Conservation (phyloP, 495 filamentous ascomycete genomes). For the Echria macrotheca region DNA sequence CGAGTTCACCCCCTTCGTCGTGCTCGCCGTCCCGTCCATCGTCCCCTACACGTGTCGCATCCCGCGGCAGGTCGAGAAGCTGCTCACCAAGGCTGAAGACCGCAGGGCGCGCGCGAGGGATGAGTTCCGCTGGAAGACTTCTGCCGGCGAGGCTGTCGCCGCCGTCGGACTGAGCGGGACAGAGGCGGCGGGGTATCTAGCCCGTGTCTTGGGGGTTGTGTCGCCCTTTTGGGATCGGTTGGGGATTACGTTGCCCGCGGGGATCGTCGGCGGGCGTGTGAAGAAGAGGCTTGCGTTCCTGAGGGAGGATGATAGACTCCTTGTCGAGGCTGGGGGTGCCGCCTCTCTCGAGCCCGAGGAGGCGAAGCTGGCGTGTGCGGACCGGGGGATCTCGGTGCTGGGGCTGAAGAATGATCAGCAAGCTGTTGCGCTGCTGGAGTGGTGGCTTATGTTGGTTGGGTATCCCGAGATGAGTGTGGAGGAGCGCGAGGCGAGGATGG, state of each 20-base stretch:
- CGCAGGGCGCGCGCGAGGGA: slow-evolving; percentile 1
- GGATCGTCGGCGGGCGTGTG: slow-evolving; percentile 6
- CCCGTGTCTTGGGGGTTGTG: slow-evolving; percentile 22
- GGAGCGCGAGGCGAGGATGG: neutral
- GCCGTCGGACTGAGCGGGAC: neutral
- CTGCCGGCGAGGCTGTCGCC: neutral
- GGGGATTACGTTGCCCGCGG: slow-evolving; percentile 15
- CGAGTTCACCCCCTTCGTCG: slow-evolving; percentile 75
- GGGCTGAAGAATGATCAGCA: slow-evolving; percentile 22
- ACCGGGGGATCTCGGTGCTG: slow-evolving; percentile 36
- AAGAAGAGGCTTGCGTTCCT: slow-evolving; percentile 44
- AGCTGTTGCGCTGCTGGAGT: slow-evolving; percentile 24
- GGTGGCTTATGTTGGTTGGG: slow-evolving; percentile 25
- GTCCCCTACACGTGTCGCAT: slow-evolving; percentile 79
- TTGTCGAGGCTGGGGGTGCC: slow-evolving; percentile 32
- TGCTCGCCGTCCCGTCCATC: slow-evolving; percentile 57
- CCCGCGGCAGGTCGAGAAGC: slow-evolving; percentile 61
- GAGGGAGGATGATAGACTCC: slow-evolving; percentile 36
- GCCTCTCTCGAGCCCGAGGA: slow-evolving; percentile 34
- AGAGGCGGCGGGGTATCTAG: neutral
- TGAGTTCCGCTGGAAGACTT: neutral
- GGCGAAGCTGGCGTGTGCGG: slow-evolving; percentile 37
- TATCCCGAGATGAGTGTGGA: neutral
- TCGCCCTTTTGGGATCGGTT: slow-evolving; percentile 28
- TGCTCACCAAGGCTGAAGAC: slow-evolving; percentile 45